Percentiles rank a stretch among this genome's conserved stretches.
Conservation (phyloP, 1,284 basidiomycete genomes). For the Cystobasidium slooffiae region DNA sequence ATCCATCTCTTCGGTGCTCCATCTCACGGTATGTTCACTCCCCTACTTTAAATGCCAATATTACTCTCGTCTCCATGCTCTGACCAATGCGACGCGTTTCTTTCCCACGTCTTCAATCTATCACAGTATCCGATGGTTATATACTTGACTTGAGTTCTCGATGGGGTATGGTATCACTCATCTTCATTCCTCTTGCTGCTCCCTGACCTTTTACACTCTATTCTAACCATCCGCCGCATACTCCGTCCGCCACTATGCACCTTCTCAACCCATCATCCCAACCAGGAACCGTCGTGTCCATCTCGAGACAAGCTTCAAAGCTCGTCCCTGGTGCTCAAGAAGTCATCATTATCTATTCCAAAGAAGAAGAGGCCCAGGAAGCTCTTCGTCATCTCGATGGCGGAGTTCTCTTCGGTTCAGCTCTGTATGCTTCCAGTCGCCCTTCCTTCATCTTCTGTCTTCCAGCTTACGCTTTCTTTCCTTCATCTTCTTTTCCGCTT, state of each 20-base stretch:
- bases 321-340: conserved; percentile 23
- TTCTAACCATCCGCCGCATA: neutral
- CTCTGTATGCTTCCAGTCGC: conserved; percentile 12
- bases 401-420: conserved; percentile 30
- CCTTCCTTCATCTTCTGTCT: neutral
- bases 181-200: neutral
- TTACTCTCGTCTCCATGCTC: conserved; percentile 10
- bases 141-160: conserved; percentile 32
- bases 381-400: conserved; percentile 40
- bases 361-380: conserved; percentile 28
- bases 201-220: conserved; percentile 7
- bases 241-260: conserved; percentile 5
- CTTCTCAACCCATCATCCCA: conserved; percentile 1
- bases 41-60: conserved; percentile 4
- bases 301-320: conserved; percentile 35
- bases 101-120: neutral
- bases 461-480: neutral
- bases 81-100: conserved; percentile 4
- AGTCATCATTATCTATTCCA: conserved; percentile 29
- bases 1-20: conserved; percentile 37
- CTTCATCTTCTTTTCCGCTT: neutral
- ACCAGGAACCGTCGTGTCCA: conserved; percentile 29
- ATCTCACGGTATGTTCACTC: conserved; percentile 20
- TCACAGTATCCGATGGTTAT: conserved; percentile 44
- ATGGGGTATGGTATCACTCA: conserved; percentile 31